These are phyloP conservation scores for Actinidia arguta DNA, from an alignment of 179 eudicot genomes.

Conservation along the genomic window DNA sequence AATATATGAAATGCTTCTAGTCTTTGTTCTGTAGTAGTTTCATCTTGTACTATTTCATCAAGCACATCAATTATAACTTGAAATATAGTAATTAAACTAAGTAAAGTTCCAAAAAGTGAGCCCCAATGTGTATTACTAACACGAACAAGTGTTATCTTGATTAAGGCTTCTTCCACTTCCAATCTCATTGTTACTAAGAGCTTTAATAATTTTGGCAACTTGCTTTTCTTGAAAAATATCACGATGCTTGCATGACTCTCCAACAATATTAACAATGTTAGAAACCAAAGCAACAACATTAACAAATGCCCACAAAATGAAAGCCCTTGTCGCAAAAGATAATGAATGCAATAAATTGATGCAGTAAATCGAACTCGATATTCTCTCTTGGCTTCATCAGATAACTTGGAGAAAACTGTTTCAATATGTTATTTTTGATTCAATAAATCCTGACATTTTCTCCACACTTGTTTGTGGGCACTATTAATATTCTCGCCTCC, in stretches of 20 bases:
- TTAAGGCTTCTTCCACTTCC: neutral
- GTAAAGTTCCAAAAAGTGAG: neutral
- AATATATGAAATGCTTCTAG: neutral
- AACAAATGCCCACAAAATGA: neutral
- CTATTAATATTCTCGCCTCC: neutral
- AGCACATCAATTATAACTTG: neutral
- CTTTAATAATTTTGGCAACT: neutral
- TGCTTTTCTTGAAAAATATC: neutral
- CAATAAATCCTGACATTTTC: constrained; percentile 13
- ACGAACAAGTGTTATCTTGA: neutral
- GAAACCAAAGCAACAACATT: too few relatives aligned
- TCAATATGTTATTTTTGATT: constrained; percentile 8
- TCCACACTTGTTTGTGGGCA: constrained; percentile 6
- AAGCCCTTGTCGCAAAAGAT: neutral
- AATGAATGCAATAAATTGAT: neutral
- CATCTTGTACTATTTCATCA: neutral
- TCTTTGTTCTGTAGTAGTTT: neutral
- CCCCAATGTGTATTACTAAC: neutral
- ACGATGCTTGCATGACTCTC: neutral
- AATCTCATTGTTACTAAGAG: neutral
- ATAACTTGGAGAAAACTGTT: neutral
- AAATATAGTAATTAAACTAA: neutral
- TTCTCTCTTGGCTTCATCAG: neutral
- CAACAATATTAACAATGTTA: neutral
- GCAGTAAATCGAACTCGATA: constrained; percentile 10